A percentile compares a stretch with the other conserved stretches of the same genome.
Evolutionary conservation across 345 rosid genomes (phyloP).

Genomic region (Sapria himalayana): DNA sequence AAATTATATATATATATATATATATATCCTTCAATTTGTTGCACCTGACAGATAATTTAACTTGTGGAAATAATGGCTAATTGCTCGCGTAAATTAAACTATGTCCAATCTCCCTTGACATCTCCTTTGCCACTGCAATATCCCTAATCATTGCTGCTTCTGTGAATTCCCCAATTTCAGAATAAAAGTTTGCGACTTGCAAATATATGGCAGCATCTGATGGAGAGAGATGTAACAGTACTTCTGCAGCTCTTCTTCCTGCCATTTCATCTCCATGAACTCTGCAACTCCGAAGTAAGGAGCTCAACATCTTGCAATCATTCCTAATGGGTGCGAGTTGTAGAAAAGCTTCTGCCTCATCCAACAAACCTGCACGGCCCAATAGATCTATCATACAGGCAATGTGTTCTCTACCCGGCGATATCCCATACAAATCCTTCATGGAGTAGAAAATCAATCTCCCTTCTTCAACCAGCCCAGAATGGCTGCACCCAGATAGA

Average conservation of each 20-base stretch:
- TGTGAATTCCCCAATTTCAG: conserved; percentile 45
- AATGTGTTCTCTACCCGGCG: conserved; percentile 35
- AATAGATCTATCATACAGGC: conserved; percentile 65
- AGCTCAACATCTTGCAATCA: conserved; percentile 52
- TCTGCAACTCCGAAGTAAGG: conserved; percentile 57
- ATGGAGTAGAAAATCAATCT: conserved; percentile 20
- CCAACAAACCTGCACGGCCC: conserved; percentile 53
- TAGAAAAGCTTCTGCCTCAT: conserved; percentile 44
- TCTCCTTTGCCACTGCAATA: conserved; percentile 27
- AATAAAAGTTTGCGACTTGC: conserved; percentile 52
- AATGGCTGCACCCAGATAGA: conserved; percentile 50
- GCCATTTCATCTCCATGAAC: conserved; percentile 30
- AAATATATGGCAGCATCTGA: conserved; percentile 29
- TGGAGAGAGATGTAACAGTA: conserved; percentile 33
- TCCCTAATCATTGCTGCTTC: conserved; percentile 29
- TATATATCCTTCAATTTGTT: too few species aligned
- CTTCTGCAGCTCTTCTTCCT: conserved; percentile 46
- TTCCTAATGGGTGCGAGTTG: conserved; percentile 23
- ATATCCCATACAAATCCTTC: conserved; percentile 26
- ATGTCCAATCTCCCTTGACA: conserved; percentile 32
- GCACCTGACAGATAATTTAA: too few species aligned
- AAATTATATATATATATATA: too few species aligned
- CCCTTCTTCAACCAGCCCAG: conserved; percentile 64
- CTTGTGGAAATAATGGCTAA: too few species aligned
- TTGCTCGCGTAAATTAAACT: conserved; percentile 26